A percentile compares a stretch with the other conserved stretches of the same genome.
These are phyloP conservation scores for Hymenoscyphus fructigenus DNA, from an alignment of 2,329 filamentous ascomycete species.

Conservation along the genomic window DNA sequence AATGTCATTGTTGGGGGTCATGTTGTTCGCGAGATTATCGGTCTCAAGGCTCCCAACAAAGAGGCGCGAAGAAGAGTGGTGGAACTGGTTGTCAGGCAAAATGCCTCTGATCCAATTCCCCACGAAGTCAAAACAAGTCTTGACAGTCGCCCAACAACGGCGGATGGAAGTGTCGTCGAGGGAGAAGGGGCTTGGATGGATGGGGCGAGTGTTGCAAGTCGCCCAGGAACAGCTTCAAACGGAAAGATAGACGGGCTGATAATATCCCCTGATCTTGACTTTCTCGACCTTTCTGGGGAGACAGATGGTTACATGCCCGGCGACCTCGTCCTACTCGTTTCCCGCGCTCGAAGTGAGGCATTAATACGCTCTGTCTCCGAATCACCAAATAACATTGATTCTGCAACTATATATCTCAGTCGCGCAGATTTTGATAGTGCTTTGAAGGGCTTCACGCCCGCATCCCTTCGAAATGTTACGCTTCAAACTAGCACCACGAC, in stretches of 20 bases:
- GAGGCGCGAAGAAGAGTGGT: constrained; percentile 81
- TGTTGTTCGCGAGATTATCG: constrained; percentile 86
- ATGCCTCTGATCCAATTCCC: constrained; percentile 44
- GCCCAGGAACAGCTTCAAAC: constrained; percentile 37
- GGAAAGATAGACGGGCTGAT: constrained; percentile 61
- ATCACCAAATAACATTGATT: constrained; percentile 43
- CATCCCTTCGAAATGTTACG: constrained; percentile 90
- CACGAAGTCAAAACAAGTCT: constrained; percentile 41
- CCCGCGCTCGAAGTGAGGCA: constrained; percentile 86
- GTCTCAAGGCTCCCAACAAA: constrained; percentile 88
- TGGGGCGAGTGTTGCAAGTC: constrained; percentile 59
- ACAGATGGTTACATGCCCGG: constrained; percentile 99
- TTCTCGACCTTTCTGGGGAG: constrained; percentile 87
- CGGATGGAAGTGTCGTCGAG: constrained; percentile 53
- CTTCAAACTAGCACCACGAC: constrained; percentile 90
- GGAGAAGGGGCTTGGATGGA: constrained; percentile 74
- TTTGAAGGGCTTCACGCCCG: constrained; percentile 88
- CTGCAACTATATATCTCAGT: constrained; percentile 61
- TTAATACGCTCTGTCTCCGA: constrained; percentile 75
- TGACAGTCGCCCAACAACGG: constrained; percentile 53
- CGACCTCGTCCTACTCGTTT: constrained; percentile 81
- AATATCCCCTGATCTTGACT: constrained; percentile 76
- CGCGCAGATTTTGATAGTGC: constrained; percentile 79
- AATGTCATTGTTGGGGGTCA: constrained; percentile 88
- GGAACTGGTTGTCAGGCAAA: constrained; percentile 69